Evolutionary conservation across 2,329 filamentous ascomycete genomes (phyloP), one percentile per base, ranked within the genome.

Genomic region (Fusarium pseudoanthophilum): DNA sequence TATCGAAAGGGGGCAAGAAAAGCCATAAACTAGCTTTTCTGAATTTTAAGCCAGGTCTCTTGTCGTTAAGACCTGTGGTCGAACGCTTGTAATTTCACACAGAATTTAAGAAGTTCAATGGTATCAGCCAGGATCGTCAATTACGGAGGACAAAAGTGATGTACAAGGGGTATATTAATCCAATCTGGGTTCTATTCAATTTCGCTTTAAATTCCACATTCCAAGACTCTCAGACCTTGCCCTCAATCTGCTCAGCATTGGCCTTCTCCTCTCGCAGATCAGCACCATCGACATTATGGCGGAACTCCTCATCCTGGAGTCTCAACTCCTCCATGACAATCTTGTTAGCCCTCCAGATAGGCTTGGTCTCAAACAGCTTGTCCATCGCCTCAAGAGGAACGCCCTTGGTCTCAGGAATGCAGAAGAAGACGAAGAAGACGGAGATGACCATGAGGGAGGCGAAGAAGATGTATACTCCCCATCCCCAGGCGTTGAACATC

Each of bases 391-490:
- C 91, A 7, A 92, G 84, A 1, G 90, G 90, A 18, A 92, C 84
- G 46, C 86, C 85, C 83, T 92, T 92, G 7, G 91, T 92, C 83
- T 92, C 91, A 2, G 91, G 91, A 1, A 92, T 75, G 49, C 89
- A 84, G 83, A 90, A 91, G 78, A 84, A 92, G 32, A 91, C 86
- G 71, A 91, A 92, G 60, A 88, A 66, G 59, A 86, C 83, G 1
- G 88, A 88, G 15, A 87, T 66, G 18, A 92, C 79, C 85, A 91
- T 92, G 52, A 92, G 83, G 0, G 86, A 84, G 4, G 89, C 90
- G 72, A 93, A 93, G 85, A 93, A 92, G 75, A 92, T 89, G 80
- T 91, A 92, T 0, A 92, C 90, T 30, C 90, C 91, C 74, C 88
- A 92, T n/a, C 83, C 82, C 85, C 88, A 87, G 14, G 83, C 80